Base-by-base conservation (phyloP, 805 yeast genomes). In the Ascoidea asiatica region DNA sequence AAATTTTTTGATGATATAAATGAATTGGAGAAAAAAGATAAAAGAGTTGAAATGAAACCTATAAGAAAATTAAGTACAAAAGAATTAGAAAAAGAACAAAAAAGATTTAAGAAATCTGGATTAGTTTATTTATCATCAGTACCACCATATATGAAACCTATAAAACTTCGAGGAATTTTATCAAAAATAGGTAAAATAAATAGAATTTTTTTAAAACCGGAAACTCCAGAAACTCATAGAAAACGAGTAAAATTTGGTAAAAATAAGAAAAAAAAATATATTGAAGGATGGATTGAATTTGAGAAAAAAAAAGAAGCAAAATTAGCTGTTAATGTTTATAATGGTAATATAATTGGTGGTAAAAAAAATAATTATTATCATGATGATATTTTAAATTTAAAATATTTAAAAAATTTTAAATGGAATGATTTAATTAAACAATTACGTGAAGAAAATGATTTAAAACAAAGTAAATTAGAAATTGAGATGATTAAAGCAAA, bases 211-310 rank as follows among this genome's bases (percentile, higher is more conserved):
- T 63, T 92, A 50, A 82, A 87, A 52, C 95, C 95, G 15, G 98
- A 92, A 60, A 84, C 81, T 50, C 71, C 77, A 7, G 66, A 72
- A 22, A 70, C 70, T 6, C 70, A 87, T 54, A 75, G 74, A 43
- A 69, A 72, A 42, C 68, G 98, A 53, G 77, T 85, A 19, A 83
- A 81, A 55, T 73, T 76, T 50, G 97, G 97, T 13, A 97, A 98
- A 19, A 92, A 90, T 61, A 88, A 87, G 60, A 89, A 89, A 62
- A 72, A 73, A 57, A 81, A 75, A 64, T 92, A 75, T 57, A 85
- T 82, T 22, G 98, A 90, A 66, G 98, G 98, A 13, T 92, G 98
- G 98, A 92, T 84, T 5, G 98, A 92, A 63, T 92, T 85, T 61
- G 65, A 72, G 21, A 75, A 77, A 55, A 92, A 92, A 58, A 75